Base-by-base conservation (phyloP, 2,329 filamentous ascomycete species). In the Penicillium frequentans region DNA sequence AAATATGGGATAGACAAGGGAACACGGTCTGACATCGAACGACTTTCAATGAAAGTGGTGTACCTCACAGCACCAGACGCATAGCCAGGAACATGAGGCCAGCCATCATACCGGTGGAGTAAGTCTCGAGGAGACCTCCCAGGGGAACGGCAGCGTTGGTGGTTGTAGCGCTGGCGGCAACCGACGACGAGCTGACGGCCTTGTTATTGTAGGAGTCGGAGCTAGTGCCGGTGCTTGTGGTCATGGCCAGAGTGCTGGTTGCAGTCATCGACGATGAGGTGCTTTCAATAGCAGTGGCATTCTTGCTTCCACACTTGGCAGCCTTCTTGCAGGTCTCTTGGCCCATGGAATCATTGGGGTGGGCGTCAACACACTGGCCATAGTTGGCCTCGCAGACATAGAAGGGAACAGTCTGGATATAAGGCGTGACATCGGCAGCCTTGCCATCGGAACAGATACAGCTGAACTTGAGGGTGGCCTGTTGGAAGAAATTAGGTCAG, bases 361-460 rank as follows among this genome's bases (percentile, higher is more conserved):
- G 65, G 56, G 72, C 67, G 27, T 61, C n/a, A 57, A 81, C 78
- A 68, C 81, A 84, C 64, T 81, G 76, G 24, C 62, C 64, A 67
- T 73, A 84, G 74, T 79, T 82, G 61, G 73, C 74, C 66, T 80
- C 68, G 77, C 86, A 89, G 71, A 85, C 79, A 72, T 78, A 86
- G 73, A 78, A 84, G 43, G 85, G 85, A 49, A 89, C 75, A 24
- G 84, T 85, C 72, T 83, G 75, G 53, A 73, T 64, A 74, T 86
- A 89, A 64, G 78, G 74, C 58, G 75, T 70, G 64, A 86, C 79
- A 67, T 86, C 80, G 63, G 84, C 84, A 8, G 71, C 69, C 43
- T 78, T 81, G 62, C 80, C 81, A 70, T 86, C 82, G 61, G 67
- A 61, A 78, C 86, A 89, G 50, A 76, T 75, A 74, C 86, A 89